Evolutionary conservation across 768 basidiomycete species (phyloP), one percentile per base, ranked within the genome.

Genomic region (Hemileccinum rubropunctum): DNA sequence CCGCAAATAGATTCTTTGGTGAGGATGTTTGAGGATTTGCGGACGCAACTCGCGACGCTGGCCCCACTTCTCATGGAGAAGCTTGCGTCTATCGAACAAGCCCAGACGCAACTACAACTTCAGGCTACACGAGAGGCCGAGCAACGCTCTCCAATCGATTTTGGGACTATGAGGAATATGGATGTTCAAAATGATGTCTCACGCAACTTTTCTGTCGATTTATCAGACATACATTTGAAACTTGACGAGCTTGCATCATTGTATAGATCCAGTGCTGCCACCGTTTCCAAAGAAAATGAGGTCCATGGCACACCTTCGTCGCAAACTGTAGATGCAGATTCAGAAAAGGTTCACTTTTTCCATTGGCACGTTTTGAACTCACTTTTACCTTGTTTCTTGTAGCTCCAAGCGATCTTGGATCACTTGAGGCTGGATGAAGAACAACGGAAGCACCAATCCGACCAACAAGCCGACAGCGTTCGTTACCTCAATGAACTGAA

Each of bases 401-500:
- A 78, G 72, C 51, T 81, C 9, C 66, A 72, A 45, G 74, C 73
- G 45, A 71, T 85, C n/a, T 46, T 80, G 37, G 62, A 60, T 13
- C 61, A 80, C n/a, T 60, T 87, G 17, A 72, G 72, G 45, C 69
- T 72, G 21, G 80, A 79, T 10, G 69, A 74, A 50, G 71, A 64
- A 17, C 77, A 80, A 52, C 77, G 76, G 23, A 71, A 66, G 3
- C 51, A 76, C 7, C 77, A 80, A 56, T 61, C 73, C n/a, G 78
- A 81, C 46, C 84, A 86, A 60, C 87, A 89, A 61, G 75, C 76
- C 6, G 89, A 90, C 56, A 87, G 80, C 52, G 81, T 84, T 52
- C 79, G 88, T 18, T 91, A 91, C 63, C 76, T 91, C 30, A 86
- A 86, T 54, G 86, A 90, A 60, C 74, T 91, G 33, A 90, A 90